Percentiles rank a stretch among this genome's conserved stretches.
These are phyloP conservation scores for Solanum lycopersicoides DNA, from an alignment of 257 asterid genomes.

Conservation along the genomic window DNA sequence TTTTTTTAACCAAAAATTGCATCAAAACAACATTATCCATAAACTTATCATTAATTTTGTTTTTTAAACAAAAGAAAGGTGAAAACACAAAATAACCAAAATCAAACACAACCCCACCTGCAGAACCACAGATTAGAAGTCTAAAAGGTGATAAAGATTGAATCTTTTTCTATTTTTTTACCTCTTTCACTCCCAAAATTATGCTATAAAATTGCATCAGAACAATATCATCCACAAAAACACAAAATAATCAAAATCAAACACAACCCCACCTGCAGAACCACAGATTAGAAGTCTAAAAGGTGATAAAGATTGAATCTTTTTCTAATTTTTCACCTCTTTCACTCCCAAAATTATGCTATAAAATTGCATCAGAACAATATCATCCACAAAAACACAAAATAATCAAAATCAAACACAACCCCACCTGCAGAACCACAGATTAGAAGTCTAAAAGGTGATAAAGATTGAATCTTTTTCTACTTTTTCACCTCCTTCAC, in stretches of 20 bases:
- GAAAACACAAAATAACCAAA: background rate
- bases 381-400: background rate
- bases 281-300: background rate
- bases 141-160: background rate
- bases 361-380: background rate
- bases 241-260: background rate
- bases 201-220: background rate
- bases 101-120: background rate
- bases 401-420: background rate
- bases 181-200: background rate
- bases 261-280: background rate
- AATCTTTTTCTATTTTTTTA: background rate
- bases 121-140: background rate
- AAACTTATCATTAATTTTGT: background rate
- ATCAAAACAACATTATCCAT: background rate
- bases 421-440: background rate
- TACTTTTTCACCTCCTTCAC: background rate
- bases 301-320: background rate
- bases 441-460: background rate
- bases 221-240: background rate
- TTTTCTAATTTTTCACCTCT: background rate
- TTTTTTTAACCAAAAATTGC: background rate
- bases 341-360: background rate
- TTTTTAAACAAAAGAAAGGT: background rate
- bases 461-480: background rate